These are phyloP conservation scores for Salvia sclarea DNA, from an alignment of 305 asterid species.

Conservation along the genomic window DNA sequence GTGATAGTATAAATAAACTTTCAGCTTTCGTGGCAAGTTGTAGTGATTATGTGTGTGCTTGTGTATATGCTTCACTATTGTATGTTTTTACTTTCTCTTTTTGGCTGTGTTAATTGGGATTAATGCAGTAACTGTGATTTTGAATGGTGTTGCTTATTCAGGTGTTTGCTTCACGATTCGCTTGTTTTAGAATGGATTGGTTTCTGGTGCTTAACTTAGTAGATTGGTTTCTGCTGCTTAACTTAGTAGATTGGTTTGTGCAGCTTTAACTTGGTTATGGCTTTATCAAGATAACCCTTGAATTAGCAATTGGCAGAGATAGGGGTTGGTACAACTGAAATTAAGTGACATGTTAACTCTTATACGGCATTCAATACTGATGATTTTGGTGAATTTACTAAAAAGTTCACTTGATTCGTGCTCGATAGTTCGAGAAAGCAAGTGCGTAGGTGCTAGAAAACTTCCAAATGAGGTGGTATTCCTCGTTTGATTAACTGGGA, in stretches of 20 bases:
- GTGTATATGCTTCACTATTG: conserved; percentile 10
- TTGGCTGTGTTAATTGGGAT: conserved; percentile 18
- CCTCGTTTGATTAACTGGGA: conserved; percentile 1
- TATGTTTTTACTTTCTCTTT: no score
- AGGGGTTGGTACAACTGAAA: not conserved
- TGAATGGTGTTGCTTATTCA: conserved; percentile 10
- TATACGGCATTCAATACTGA: not conserved
- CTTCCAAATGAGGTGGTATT: not conserved
- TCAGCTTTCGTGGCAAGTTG: conserved; percentile 18
- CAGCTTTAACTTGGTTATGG: not conserved
- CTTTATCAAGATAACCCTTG: not conserved
- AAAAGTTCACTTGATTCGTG: not conserved
- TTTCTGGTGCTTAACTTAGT: not conserved
- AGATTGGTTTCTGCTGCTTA: no score
- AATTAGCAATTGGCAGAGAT: not conserved
- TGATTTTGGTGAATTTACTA: not conserved
- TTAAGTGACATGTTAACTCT: not conserved
- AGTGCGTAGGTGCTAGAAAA: not conserved
- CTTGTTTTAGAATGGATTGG: not conserved
- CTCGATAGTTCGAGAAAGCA: not conserved
- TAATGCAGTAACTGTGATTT: conserved; percentile 25
- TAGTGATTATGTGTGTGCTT: not conserved
- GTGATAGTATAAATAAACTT: not conserved
- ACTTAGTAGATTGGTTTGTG: not conserved
- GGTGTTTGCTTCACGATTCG: not conserved